Percentiles rank a stretch among this genome's conserved stretches.
These are phyloP conservation scores for Monilinia laxa DNA, from an alignment of 2,329 filamentous ascomycete species.

Conservation along the genomic window DNA sequence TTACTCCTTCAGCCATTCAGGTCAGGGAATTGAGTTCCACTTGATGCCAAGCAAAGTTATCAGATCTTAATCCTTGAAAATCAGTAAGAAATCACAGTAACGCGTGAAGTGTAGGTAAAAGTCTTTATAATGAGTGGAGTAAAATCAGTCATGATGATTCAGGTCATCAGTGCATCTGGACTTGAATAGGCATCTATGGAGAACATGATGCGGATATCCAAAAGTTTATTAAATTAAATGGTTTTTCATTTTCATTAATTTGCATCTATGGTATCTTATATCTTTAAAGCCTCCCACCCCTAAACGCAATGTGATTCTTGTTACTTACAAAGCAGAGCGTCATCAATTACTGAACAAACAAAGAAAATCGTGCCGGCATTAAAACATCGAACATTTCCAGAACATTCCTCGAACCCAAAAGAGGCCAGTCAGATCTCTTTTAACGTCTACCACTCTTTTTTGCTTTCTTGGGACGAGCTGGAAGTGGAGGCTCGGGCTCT, in stretches of 20 bases:
- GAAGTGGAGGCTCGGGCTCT: constrained; percentile 8
- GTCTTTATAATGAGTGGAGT: constrained; percentile 20
- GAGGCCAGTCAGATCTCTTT: background rate
- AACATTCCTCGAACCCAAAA: background rate
- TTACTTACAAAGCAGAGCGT: constrained; percentile 13
- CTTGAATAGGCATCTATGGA: background rate
- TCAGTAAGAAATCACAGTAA: constrained; percentile 1
- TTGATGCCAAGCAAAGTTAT: constrained; percentile 28
- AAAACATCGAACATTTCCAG: background rate
- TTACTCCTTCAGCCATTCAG: background rate
- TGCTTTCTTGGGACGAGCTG: constrained; percentile 16
- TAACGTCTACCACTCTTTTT: constrained; percentile 20
- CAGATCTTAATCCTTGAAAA: constrained; percentile 33
- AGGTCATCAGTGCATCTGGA: background rate
- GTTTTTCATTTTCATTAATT: constrained; percentile 13
- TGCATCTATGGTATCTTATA: constrained; percentile 16
- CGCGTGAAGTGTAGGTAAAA: constrained; percentile 10
- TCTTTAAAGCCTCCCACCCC: background rate
- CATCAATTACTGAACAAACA: constrained; percentile 18
- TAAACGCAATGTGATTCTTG: constrained; percentile 1
- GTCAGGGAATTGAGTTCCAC: background rate
- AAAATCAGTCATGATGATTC: constrained; percentile 20
- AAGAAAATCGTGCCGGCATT: constrained; percentile 18
- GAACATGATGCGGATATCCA: constrained; percentile 1
- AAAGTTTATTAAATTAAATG: background rate